These are phyloP conservation scores for Auriscalpium microsporum DNA, from an alignment of 768 basidiomycete genomes.

Conservation along the genomic window DNA sequence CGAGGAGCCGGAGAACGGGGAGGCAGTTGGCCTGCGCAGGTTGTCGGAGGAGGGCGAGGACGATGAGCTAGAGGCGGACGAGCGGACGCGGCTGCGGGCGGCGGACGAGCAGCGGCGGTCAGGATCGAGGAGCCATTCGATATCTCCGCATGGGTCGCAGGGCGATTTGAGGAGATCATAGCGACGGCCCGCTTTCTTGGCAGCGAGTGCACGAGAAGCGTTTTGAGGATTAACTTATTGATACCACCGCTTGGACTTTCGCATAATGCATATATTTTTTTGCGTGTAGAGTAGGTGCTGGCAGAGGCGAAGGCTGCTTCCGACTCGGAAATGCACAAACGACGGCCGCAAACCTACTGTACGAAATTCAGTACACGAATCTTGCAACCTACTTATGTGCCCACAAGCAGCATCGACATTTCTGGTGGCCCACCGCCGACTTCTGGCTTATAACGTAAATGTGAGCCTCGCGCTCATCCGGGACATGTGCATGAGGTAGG, in stretches of 20 bases:
- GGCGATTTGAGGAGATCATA: slow-evolving; percentile 3
- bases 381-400: too few species aligned
- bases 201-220: background rate
- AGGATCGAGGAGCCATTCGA: background rate
- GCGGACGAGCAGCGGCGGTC: slow-evolving; percentile 10
- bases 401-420: too few species aligned
- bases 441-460: too few species aligned
- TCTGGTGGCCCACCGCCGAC: too few species aligned
- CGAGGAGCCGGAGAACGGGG: slow-evolving; percentile 16
- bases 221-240: background rate
- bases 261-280: too few species aligned
- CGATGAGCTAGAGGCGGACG: slow-evolving; percentile 34
- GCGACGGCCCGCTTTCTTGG: background rate
- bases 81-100: slow-evolving; percentile 37
- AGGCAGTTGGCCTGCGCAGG: slow-evolving; percentile 48
- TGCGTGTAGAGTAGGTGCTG: too few species aligned
- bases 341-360: too few species aligned
- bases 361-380: too few species aligned
- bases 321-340: too few species aligned
- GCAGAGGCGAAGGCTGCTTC: too few species aligned
- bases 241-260: background rate
- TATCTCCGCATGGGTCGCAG: slow-evolving; percentile 1
- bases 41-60: slow-evolving; percentile 59
- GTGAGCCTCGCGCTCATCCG: too few species aligned
- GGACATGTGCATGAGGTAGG: too few species aligned